These are phyloP conservation scores for Sisymbrium irio DNA, from an alignment of 345 rosid genomes.

Conservation along the genomic window DNA sequence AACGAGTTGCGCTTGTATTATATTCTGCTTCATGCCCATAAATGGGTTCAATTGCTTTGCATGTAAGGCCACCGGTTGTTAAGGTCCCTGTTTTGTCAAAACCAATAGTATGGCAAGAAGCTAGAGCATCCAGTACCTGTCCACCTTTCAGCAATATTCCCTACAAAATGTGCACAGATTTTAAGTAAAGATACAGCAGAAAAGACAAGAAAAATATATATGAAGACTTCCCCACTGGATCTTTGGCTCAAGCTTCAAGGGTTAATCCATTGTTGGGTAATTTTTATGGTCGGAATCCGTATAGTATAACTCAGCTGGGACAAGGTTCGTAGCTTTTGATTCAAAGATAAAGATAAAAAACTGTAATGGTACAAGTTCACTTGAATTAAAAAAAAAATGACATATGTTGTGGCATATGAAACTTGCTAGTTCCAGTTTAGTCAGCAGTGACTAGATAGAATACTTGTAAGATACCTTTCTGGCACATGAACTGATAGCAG, in stretches of 20 bases:
- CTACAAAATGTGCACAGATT: conserved; percentile 33
- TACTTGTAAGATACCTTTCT: conserved; percentile 53
- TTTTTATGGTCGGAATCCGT: no score
- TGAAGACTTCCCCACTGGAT: background rate
- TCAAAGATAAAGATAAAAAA: no score
- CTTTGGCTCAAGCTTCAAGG: background rate
- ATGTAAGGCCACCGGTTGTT: conserved; percentile 91
- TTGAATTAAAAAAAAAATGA: no score
- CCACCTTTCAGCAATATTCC: conserved; percentile 93
- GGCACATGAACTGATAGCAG: conserved; percentile 85
- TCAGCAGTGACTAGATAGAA: background rate
- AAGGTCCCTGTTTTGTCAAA: conserved; percentile 97
- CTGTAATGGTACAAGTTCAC: no score
- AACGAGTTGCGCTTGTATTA: conserved; percentile 36
- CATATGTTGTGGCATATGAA: no score
- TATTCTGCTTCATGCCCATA: conserved; percentile 60
- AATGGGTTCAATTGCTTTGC: conserved; percentile 88
- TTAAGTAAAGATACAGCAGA: background rate
- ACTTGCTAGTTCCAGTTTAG: background rate
- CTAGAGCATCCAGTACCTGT: conserved; percentile 80
- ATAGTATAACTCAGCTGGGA: no score
- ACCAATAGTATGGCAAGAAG: conserved; percentile 81
- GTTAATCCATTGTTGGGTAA: no score
- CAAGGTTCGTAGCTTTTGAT: no score
- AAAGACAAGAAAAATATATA: background rate